These are phyloP conservation scores for Apiospora phragmitis DNA, from an alignment of 2,329 filamentous ascomycete genomes.

Conservation along the genomic window DNA sequence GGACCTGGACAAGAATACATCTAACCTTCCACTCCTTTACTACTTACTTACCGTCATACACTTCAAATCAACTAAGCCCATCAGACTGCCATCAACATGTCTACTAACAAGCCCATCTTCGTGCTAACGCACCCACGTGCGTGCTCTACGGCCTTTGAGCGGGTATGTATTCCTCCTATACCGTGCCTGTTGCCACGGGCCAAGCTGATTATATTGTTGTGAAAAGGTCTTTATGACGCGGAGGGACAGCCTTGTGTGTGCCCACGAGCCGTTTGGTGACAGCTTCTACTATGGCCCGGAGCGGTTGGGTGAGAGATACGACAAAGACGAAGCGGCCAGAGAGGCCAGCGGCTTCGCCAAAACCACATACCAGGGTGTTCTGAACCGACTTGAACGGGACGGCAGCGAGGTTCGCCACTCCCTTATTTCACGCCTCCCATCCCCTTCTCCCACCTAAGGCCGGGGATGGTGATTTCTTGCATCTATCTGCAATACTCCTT, in stretches of 20 bases:
- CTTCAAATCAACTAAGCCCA: not conserved
- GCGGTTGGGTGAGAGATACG: constrained; percentile 77
- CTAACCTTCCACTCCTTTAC: not conserved
- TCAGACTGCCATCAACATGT: constrained; percentile 54
- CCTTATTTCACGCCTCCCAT: constrained; percentile 18
- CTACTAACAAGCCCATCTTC: constrained; percentile 78
- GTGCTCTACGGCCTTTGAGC: constrained; percentile 95
- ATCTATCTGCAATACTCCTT: not conserved
- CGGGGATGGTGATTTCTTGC: constrained; percentile 9
- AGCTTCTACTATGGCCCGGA: constrained; percentile 96
- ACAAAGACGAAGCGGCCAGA: constrained; percentile 60
- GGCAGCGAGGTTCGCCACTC: constrained; percentile 66
- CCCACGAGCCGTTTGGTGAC: constrained; percentile 96
- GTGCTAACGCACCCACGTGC: constrained; percentile 91
- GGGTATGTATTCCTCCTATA: constrained; percentile 53
- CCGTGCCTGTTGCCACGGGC: not conserved
- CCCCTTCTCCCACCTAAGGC: constrained; percentile 16
- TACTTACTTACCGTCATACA: not conserved
- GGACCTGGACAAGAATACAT: not conserved
- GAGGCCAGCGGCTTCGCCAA: constrained; percentile 65
- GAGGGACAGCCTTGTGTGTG: constrained; percentile 74
- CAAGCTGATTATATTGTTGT: constrained; percentile 11
- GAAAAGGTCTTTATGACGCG: constrained; percentile 93
- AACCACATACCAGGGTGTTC: constrained; percentile 74
- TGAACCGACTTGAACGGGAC: constrained; percentile 73